Evolutionary conservation across 805 yeast species (phyloP).

Genomic region (Zygosaccharomyces rouxii): DNA sequence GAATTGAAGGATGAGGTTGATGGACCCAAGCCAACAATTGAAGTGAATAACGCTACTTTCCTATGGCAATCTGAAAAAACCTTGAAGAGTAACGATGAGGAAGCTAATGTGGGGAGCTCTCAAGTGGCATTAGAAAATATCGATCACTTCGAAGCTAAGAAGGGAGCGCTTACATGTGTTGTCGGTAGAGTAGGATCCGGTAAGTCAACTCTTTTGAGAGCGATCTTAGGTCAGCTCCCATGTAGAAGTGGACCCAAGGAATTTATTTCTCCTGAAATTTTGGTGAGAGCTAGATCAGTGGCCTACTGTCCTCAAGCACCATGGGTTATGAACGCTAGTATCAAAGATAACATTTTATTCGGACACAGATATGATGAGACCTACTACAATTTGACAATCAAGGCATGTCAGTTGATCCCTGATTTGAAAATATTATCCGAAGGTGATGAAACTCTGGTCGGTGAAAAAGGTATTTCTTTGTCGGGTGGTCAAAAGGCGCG

Average conservation of each 20-base stretch:
- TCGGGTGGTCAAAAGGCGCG: slow-evolving; percentile 65
- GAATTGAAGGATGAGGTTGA: slow-evolving; percentile 22
- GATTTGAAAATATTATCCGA: slow-evolving; percentile 48
- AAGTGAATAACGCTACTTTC: slow-evolving; percentile 48
- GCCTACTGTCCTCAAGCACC: slow-evolving; percentile 62
- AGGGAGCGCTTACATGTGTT: slow-evolving; percentile 53
- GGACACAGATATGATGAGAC: slow-evolving; percentile 43
- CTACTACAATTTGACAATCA: slow-evolving; percentile 41
- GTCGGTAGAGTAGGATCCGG: slow-evolving; percentile 70
- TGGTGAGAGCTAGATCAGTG: slow-evolving; percentile 34
- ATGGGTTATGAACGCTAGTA: slow-evolving; percentile 49
- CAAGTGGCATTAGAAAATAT: slow-evolving; percentile 47
- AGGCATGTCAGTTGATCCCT: slow-evolving; percentile 47
- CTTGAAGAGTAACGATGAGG: slow-evolving; percentile 39
- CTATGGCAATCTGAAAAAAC: slow-evolving; percentile 41
- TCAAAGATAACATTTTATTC: slow-evolving; percentile 49
- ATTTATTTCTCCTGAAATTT: slow-evolving; percentile 22
- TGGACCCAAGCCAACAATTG: slow-evolving; percentile 34
- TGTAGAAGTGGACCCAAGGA: slow-evolving; percentile 31
- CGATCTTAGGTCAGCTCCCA: slow-evolving; percentile 53
- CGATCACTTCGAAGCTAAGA: slow-evolving; percentile 44
- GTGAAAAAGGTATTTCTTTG: slow-evolving; percentile 58
- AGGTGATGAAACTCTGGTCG: slow-evolving; percentile 51
- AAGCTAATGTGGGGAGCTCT: slow-evolving; percentile 41
- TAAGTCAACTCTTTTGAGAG: slow-evolving; percentile 53